Percentiles rank a stretch among this genome's conserved stretches.
These are phyloP conservation scores for Senecio squalidus DNA, from an alignment of 140 eudicot species.

Conservation along the genomic window DNA sequence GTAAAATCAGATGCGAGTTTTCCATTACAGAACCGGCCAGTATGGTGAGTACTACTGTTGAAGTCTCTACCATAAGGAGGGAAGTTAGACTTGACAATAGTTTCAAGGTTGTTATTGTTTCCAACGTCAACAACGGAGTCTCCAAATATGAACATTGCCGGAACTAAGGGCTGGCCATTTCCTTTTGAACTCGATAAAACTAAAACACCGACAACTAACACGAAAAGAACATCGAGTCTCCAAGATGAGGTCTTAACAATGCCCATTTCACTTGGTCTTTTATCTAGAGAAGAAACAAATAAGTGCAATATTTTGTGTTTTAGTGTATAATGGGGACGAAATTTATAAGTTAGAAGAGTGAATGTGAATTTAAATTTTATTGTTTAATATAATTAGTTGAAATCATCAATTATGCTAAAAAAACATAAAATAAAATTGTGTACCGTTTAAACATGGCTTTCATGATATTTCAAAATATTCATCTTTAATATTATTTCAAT, in stretches of 20 bases:
- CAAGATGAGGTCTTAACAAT: conserved; percentile 10
- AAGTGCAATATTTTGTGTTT: conserved; percentile 19
- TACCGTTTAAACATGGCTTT: not conserved
- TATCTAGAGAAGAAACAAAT: not conserved
- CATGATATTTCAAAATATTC: not conserved
- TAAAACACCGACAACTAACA: conserved; percentile 4
- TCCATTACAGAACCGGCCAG: conserved; percentile 84
- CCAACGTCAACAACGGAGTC: conserved; percentile 81
- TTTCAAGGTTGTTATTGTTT: conserved; percentile 61
- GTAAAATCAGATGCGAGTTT: conserved; percentile 79
- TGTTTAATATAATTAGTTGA: not conserved
- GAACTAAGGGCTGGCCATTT: conserved; percentile 61
- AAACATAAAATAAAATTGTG: too few species aligned
- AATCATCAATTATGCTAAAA: too few species aligned
- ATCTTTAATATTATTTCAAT: too few species aligned
- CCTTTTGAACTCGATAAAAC: not conserved
- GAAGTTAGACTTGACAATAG: conserved; percentile 60
- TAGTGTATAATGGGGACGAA: not conserved
- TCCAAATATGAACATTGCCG: conserved; percentile 68
- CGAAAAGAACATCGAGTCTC: not conserved
- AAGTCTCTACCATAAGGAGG: conserved; percentile 84
- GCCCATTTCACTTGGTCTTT: conserved; percentile 25
- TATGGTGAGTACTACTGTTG: conserved; percentile 25
- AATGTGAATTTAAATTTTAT: not conserved
- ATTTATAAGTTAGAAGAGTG: conserved; percentile 10